Percentiles rank a stretch among this genome's conserved stretches.
Evolutionary conservation across 1,139 yeast genomes (phyloP).

Genomic region (Groenewaldozyma auringiensis): DNA sequence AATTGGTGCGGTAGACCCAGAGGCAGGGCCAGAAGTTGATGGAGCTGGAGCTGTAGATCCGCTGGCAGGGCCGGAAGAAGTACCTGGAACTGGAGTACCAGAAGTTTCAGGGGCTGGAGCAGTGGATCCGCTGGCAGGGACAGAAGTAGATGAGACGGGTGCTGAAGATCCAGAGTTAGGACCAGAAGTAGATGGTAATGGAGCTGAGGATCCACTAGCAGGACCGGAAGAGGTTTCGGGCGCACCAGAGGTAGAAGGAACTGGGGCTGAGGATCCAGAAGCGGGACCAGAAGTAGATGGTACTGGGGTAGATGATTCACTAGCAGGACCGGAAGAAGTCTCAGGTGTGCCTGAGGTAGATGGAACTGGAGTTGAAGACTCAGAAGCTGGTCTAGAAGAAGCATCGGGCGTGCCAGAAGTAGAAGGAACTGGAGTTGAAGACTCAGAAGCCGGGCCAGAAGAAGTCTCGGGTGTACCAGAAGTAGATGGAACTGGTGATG

Average conservation of each 20-base stretch:
- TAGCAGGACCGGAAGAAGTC: not conserved
- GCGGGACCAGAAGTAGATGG: not conserved
- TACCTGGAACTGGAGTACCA: not conserved
- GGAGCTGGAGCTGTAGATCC: constrained; percentile 1
- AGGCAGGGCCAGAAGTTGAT: not conserved
- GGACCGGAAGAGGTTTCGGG: not conserved
- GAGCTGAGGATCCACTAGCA: not conserved
- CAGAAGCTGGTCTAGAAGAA: not conserved
- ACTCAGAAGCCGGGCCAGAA: not conserved
- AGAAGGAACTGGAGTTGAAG: not conserved
- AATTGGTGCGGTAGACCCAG: not conserved
- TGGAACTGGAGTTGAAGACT: not conserved
- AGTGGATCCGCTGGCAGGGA: not conserved
- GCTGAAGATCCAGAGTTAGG: constrained; percentile 3
- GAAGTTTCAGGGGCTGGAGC: not conserved
- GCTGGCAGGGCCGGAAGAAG: not conserved
- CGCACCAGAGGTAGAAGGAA: not conserved
- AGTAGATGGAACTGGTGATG: not conserved
- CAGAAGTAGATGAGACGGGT: constrained; percentile 10
- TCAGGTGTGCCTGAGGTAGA: not conserved
- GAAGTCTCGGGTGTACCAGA: not conserved
- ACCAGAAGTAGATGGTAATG: not conserved
- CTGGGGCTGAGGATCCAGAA: not conserved
- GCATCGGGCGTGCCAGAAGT: not conserved
- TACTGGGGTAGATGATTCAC: not conserved